Base-by-base conservation (phyloP, 2,329 filamentous ascomycete species). In the Colletotrichum sp. region DNA sequence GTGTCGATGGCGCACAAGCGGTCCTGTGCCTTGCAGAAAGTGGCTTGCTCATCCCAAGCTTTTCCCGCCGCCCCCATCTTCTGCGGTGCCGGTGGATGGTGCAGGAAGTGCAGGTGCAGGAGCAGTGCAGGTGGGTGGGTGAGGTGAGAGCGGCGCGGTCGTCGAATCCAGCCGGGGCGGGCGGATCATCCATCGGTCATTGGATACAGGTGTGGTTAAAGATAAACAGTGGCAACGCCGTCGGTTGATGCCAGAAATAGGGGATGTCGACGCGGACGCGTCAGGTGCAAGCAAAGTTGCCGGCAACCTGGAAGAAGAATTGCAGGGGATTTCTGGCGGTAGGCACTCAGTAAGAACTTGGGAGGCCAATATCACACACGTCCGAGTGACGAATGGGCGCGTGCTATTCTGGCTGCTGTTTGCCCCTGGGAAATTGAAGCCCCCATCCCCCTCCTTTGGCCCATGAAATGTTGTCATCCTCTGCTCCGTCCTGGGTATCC, bases 21-120 rank as follows among this genome's bases (percentile, higher is more conserved):
- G 52, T n/a, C 4, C 55, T 18, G 71, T 69, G 68, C 65, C 71
- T 69, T 73, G 65, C 65, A 73, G 70, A 43, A 57, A 39, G 65
- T 55, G 30, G 65, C 71, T 69, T 39, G 13, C 28, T 43, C 32
- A 26, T 34, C 70, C 57, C 18, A 28, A 69, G 34, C 63, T 60
- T 72, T 57, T 28, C 52, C 43, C 18, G 43, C 43, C n/a, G 43
- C 43, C 43, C 43, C 43, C 43, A 48, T 48, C n/a, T 48, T 48
- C 18, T 48, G 43, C 43, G 43, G 43, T 48, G 43, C 43, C 18
- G 18, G n/a, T 48, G 34, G 34, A 36, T 16, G 43, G 43, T 48
- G 43, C 43, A 48, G 39, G 39, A 48, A 18, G 39, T n/a, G 39
- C 39, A 48, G 39, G 18, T n/a, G 39, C 39, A 48, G 43, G 43